A percentile compares a stretch with the other conserved stretches of the same genome.
Evolutionary conservation across 164 flowering plant genomes (phyloP).

Genomic region (Stephania cephalantha): DNA sequence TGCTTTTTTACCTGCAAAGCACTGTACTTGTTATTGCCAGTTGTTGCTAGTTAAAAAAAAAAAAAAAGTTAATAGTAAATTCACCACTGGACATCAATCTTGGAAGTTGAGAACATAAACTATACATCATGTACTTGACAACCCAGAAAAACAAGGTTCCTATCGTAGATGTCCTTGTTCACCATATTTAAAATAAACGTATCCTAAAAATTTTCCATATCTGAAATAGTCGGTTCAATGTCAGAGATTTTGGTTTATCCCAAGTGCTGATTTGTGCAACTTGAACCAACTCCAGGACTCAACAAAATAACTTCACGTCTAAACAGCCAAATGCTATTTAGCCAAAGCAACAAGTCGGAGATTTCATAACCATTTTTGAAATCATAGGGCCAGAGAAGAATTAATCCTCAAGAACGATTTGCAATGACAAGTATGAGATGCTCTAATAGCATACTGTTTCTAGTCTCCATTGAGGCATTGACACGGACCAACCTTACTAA

Average conservation of each 20-base stretch:
- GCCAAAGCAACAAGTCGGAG: neutral
- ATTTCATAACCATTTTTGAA: neutral
- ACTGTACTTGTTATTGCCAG: neutral
- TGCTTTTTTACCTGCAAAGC: conserved; percentile 58
- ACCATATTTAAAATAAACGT: neutral
- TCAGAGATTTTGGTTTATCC: neutral
- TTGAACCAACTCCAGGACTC: neutral
- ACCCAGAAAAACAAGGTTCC: neutral
- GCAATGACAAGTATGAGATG: neutral
- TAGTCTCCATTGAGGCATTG: neutral
- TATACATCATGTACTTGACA: too few species aligned
- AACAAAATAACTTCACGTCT: neutral
- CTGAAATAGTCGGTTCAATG: too few species aligned
- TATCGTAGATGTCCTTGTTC: neutral
- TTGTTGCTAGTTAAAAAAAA: too few species aligned
- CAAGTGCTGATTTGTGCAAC: neutral
- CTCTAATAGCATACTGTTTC: neutral
- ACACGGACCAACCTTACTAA: neutral
- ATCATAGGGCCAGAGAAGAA: neutral
- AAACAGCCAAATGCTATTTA: neutral
- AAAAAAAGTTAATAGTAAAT: too few species aligned
- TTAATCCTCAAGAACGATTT: neutral
- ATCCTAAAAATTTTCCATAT: neutral
- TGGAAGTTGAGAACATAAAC: too few species aligned
- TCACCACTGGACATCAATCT: neutral